Evolutionary conservation across 2,329 filamentous ascomycete genomes (phyloP).

Genomic region (Teratosphaeria pseudoeucalypti): DNA sequence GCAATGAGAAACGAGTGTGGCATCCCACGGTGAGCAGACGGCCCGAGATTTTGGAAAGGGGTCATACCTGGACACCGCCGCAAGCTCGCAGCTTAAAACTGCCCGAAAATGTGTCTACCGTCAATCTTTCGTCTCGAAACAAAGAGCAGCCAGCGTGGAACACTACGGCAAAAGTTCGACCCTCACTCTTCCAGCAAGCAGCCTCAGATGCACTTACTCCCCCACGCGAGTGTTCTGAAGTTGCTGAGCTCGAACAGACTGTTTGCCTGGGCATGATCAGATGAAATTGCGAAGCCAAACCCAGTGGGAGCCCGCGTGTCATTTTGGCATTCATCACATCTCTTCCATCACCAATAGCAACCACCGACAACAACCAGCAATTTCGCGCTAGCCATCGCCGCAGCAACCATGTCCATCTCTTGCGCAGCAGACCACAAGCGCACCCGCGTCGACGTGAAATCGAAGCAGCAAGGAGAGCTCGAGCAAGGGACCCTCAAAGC

Average conservation of each 20-base stretch:
- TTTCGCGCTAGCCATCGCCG: no score
- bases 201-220: not conserved
- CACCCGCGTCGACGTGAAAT: no score
- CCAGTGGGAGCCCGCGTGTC: no score
- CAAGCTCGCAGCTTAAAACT: not conserved
- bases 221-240: not conserved
- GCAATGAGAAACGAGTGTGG: not conserved
- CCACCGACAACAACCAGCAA: no score
- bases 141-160: not conserved
- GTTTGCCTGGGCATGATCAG: not conserved
- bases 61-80: not conserved
- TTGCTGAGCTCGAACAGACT: not conserved
- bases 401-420: no score
- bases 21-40: not conserved
- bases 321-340: no score
- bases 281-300: not conserved
- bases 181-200: not conserved
- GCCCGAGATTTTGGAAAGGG: not conserved
- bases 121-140: not conserved
- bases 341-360: no score
- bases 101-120: not conserved
- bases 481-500: no score
- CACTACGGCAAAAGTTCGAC: not conserved
- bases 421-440: no score
- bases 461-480: no score